Base-by-base conservation (phyloP, 139 green algal genomes). In the Medakamo hakoo region DNA sequence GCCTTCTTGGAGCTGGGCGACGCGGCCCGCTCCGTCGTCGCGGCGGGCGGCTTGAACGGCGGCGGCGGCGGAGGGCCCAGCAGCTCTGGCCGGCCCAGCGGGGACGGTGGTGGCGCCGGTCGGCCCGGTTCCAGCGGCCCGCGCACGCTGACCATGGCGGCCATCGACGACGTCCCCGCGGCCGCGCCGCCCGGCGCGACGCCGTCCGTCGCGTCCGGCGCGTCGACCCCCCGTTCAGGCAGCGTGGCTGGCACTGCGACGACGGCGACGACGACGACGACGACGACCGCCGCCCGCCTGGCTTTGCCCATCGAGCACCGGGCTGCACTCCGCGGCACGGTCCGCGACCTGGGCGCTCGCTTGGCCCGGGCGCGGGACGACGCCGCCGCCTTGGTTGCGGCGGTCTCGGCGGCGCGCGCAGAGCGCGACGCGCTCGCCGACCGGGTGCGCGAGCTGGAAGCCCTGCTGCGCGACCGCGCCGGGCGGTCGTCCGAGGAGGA, bases 1-100 rank as follows among this genome's bases (percentile, higher is more conserved):
- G 61, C 76, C 1, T 90, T 90, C 27, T 79, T 87, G 61, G 84
- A 90, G 68, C 76, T 88, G 31, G 76, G 83, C 20, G 72, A 73
- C 21, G 81, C 83, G 30, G 59, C 69, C 5, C 62, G 77, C 67
- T 63, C 60, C 60, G 67, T 59, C 56, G 31, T 22, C 29, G 26
- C 63, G 4, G 23, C 27, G 3, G n/a, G 29, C 24, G 55, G 55
- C 1, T 57, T 22, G 5, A 18, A n/a, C 14, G 4, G 21, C 49
- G 24, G 24, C 1, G 27, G 26, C n/a, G 24, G 26, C 40, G 27
- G 27, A 40, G 59, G 32, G 28, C 9, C 9, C 40, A 52, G 40
- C 40, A 52, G 9, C 16, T 9, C 40, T 52, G 40, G n/a, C n/a
- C n/a, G n/a, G n/a, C n/a, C n/a, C n/a, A n/a, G n/a, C n/a, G n/a